A percentile compares a stretch with the other conserved stretches of the same genome.
These are phyloP conservation scores for Monotropa hypopitys DNA, from an alignment of 179 eudicot genomes.

Conservation along the genomic window DNA sequence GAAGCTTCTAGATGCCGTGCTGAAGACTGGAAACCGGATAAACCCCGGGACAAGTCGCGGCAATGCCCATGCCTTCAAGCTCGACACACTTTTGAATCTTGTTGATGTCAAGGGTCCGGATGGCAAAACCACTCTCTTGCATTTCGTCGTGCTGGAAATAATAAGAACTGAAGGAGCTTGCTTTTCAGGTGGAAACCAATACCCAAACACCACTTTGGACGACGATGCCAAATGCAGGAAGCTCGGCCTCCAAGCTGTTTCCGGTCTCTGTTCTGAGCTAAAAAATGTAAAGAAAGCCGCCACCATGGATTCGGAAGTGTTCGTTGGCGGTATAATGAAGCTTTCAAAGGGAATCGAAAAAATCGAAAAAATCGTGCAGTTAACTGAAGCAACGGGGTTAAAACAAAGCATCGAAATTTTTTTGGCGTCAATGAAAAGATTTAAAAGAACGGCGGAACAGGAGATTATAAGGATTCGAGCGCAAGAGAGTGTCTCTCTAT, in stretches of 20 bases:
- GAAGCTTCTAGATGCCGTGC: conserved; percentile 88
- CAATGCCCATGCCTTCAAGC: conserved; percentile 94
- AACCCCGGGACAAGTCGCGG: conserved; percentile 92
- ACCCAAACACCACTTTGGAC: conserved; percentile 15
- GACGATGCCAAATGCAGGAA: conserved; percentile 71
- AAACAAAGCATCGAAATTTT: conserved; percentile 28
- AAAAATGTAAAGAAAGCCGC: conserved; percentile 85
- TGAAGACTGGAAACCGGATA: conserved; percentile 96
- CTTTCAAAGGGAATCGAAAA: conserved; percentile 53
- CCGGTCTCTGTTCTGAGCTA: conserved; percentile 69
- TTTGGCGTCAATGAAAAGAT: conserved; percentile 53
- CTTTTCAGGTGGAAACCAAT: conserved; percentile 24
- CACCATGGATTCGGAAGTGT: conserved; percentile 79
- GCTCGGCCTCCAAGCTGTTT: conserved; percentile 74
- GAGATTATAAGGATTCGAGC: conserved; percentile 69
- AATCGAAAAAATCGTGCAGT: conserved; percentile 41
- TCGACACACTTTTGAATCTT: conserved; percentile 87
- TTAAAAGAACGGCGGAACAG: conserved; percentile 63
- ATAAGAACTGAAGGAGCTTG: conserved; percentile 71
- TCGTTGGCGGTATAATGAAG: conserved; percentile 53
- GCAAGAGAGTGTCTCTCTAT: conserved; percentile 74
- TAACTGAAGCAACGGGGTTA: conserved; percentile 23
- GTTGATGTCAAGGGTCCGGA: conserved; percentile 88
- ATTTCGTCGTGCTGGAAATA: conserved; percentile 92
- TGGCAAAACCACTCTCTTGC: conserved; percentile 89